Evolutionary conservation across 2,329 filamentous ascomycete species (phyloP), one percentile per base, ranked within the genome.

Genomic region (Ciborinia camelliae): DNA sequence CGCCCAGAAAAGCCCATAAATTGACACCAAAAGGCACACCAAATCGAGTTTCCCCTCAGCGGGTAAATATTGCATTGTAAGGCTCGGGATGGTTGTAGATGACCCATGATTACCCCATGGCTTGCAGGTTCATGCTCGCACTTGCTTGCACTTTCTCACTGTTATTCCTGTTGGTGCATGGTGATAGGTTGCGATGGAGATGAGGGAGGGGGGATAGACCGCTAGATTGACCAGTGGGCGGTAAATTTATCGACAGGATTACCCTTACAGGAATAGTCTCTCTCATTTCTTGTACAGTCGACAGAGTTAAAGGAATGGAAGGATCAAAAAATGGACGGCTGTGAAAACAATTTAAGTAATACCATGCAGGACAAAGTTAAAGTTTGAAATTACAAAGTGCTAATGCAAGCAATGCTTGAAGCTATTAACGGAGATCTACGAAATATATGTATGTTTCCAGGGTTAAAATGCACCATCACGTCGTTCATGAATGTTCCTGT

Each of bases 171-270:
- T 63, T 53, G 35, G 51, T 43, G 58, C 35, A 52, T 41, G 30
- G 39, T 67, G 67, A 64, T 67, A 62, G 54, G 57, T 65, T 63
- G 35, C 57, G 62, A 50, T 12, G 37, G 37, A 59, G 52, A 30
- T 63, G 41, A 18, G 18, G 32, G 53, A 12, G 26, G 53, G 35
- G 47, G 23, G n/a, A 28, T 57, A 48, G 41, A 63, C 28, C 62
- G 43, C 58, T 15, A 61, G 30, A 51, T 28, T 15, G 62, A n/a
- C 43, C 35, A 37, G 20, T 52, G 62, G 62, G 62, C 62, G 62
- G 55, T 60, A 64, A 64, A 39, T 43, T 52, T 52, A 63, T 63
- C 43, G 53, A 59, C 23, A 58, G 32, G 52, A 28, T 57, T 57
- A 32, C 39, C 51, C 26, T 14, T 14, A 47, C 12, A 58, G 39